These are phyloP conservation scores for Clausena lansium DNA, from an alignment of 345 rosid species.

Conservation along the genomic window DNA sequence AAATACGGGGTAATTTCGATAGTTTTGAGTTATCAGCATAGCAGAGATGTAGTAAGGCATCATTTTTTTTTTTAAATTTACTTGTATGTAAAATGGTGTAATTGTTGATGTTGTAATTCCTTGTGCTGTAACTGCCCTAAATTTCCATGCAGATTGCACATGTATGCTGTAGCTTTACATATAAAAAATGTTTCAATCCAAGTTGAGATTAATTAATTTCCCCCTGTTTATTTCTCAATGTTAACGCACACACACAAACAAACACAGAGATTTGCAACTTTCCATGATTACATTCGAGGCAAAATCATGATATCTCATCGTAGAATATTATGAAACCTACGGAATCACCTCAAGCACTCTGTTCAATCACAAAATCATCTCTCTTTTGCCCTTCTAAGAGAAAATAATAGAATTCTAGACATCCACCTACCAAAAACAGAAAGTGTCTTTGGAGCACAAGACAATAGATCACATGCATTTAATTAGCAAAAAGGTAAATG, in stretches of 20 bases:
- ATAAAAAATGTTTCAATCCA: neutral
- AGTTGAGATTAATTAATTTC: neutral
- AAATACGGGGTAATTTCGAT: neutral
- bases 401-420: neutral
- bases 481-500: neutral
- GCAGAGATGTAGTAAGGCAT: neutral
- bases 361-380: constrained; percentile 8
- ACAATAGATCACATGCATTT: neutral
- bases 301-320: constrained; percentile 10
- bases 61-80: neutral
- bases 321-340: neutral
- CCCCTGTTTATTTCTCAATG: neutral
- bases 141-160: neutral
- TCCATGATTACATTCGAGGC: constrained; percentile 5
- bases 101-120: neutral
- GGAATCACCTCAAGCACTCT: neutral
- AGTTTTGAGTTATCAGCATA: neutral
- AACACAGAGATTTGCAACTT: neutral
- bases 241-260: neutral
- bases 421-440: neutral
- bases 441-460: neutral
- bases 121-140: neutral
- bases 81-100: neutral
- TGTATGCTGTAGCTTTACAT: neutral
- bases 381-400: neutral